Percentiles rank a stretch among this genome's conserved stretches.
These are phyloP conservation scores for Solanum appendiculatum DNA, from an alignment of 257 asterid species.

Conservation along the genomic window DNA sequence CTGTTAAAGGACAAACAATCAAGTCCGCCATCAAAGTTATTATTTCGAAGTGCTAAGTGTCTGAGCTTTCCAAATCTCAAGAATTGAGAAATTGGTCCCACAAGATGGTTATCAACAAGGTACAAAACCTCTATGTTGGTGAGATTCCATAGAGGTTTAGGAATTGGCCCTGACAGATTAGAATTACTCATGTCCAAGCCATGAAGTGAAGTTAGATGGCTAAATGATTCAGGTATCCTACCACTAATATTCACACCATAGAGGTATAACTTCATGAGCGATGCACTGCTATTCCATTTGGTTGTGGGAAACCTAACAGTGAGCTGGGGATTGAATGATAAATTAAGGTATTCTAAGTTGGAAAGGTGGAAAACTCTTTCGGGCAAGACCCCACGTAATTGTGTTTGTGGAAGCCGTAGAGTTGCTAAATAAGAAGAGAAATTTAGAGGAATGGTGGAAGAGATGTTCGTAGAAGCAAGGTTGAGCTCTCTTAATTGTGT, in stretches of 20 bases:
- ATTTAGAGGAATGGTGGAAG: constrained; percentile 7
- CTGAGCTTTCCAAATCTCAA: not conserved
- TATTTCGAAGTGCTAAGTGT: rapidly evolving
- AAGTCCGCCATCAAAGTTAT: not conserved
- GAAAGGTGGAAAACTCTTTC: not conserved
- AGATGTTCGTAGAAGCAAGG: not conserved
- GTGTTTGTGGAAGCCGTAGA: rapidly evolving
- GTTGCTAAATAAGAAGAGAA: not conserved
- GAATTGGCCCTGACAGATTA: constrained; percentile 1
- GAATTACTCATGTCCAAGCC: not conserved
- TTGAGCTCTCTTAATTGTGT: not conserved
- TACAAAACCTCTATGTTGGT: rapidly evolving
- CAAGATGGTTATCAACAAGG: not conserved
- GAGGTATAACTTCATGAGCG: not conserved
- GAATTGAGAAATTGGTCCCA: not conserved
- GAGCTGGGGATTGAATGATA: rapidly evolving
- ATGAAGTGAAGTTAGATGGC: not conserved
- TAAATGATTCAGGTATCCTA: not conserved
- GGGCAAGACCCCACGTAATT: not conserved
- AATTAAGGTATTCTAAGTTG: not conserved
- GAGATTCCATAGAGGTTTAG: constrained; percentile 8
- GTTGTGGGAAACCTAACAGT: not conserved
- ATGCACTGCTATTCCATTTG: not conserved
- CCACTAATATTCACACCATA: not conserved
- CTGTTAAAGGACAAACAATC: not conserved